Evolutionary conservation across 2,329 filamentous ascomycete genomes (phyloP), one percentile per base, ranked within the genome.

Genomic region (Diaporthe sp.): DNA sequence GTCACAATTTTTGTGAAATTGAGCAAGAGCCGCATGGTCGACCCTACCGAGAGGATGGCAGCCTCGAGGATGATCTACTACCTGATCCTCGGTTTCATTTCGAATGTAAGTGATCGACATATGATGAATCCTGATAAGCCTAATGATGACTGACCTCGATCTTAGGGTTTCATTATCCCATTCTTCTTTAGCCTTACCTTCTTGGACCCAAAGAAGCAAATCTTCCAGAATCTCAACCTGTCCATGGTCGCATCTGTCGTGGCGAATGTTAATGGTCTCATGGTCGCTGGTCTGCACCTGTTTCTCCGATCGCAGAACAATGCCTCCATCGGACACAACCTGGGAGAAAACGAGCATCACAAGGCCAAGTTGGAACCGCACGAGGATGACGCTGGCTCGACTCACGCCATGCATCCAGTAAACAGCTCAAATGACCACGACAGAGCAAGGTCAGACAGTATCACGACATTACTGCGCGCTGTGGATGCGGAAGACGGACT

Each of bases 21-120:
- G 32, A 88, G 87, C 77, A 86, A 86, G 44, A 88, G 86, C 74
- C 83, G 86, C 19, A 84, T 86, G 22, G 86, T 93, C 68, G 90
- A 91, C 51, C 84, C 87, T 27, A 85, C 87, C 22, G 90, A 94
- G 80, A 85, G 92, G 61, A 87, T 91, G 73, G 86, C 90, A 44
- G 92, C 92, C 5, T 93, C 92, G 9, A 87, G 91, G 75, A 93
- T 94, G 90, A 89, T 93, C 15, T 94, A 92, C 80, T 94, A 92
- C 79, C 84, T 93, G 76, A 81, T 87, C 2, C 80, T 92, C 70
- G 90, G 87, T 22, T 83, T 91, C 71, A 81, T 89, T 65, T 90
- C 87, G 71, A 90, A 88, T 80, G 92, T 93, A 78, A 82, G 88
- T 84, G 30, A 25, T 32, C 9, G 35, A 22, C 22, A 35, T 13